These are phyloP conservation scores for Citrullus mucosospermus DNA, from an alignment of 306 rosid genomes.

Conservation along the genomic window DNA sequence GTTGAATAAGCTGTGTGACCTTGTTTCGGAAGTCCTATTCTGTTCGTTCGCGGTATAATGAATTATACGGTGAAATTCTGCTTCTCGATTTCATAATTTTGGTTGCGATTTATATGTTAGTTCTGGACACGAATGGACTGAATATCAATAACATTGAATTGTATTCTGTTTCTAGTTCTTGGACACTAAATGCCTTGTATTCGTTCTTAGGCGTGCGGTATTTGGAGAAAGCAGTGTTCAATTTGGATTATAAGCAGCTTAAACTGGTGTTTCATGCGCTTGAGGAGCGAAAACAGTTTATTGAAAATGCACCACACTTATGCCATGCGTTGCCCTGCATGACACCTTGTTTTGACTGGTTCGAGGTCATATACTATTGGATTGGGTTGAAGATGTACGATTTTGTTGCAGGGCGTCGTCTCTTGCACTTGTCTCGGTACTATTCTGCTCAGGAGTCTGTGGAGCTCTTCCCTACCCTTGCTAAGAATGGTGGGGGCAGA, in stretches of 20 bases:
- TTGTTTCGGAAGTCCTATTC: neutral
- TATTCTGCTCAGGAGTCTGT: slow-evolving; percentile 76
- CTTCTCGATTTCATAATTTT: neutral
- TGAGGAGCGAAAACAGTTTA: slow-evolving; percentile 84
- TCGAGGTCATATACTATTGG: slow-evolving; percentile 90
- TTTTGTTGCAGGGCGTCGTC: slow-evolving; percentile 75
- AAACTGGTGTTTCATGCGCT: slow-evolving; percentile 97
- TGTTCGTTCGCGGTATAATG: neutral
- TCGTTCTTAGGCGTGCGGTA: slow-evolving; percentile 67
- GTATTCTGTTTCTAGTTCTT: slow-evolving; percentile 2
- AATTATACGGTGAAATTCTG: neutral
- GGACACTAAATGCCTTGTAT: slow-evolving; percentile 10
- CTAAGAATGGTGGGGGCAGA: slow-evolving; percentile 50
- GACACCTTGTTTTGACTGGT: slow-evolving; percentile 97
- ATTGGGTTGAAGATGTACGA: slow-evolving; percentile 89
- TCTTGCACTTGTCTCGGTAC: slow-evolving; percentile 85
- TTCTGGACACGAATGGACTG: neutral
- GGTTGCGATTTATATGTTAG: neutral
- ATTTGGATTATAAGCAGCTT: slow-evolving; percentile 85
- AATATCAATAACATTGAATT: neutral
- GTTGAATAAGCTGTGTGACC: neutral
- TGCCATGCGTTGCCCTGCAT: slow-evolving; percentile 97
- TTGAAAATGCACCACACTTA: slow-evolving; percentile 94
- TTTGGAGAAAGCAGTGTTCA: slow-evolving; percentile 96
- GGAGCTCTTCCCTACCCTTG: slow-evolving; percentile 89